These are phyloP conservation scores for Epichloe sylvatica DNA, from an alignment of 2,329 filamentous ascomycete species.

Conservation along the genomic window DNA sequence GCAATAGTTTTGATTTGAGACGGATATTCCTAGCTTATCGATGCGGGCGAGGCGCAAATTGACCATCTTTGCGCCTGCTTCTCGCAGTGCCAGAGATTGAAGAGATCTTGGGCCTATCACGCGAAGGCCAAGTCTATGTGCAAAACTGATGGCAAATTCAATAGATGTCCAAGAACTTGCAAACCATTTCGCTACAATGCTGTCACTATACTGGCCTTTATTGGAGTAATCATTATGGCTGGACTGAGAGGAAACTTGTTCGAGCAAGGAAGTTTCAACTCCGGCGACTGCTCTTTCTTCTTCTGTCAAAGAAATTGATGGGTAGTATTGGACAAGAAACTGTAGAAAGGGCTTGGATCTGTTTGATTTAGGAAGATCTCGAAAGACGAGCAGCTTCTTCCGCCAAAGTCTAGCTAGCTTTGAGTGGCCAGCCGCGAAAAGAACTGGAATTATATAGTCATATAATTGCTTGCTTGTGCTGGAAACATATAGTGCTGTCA, in stretches of 20 bases:
- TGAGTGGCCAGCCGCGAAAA: conserved; percentile 34
- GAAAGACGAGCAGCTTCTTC: conserved; percentile 22
- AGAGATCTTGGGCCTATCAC: conserved; percentile 63
- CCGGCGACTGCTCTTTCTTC: conserved; percentile 21
- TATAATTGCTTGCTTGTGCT: conserved; percentile 32
- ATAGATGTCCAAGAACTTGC: conserved; percentile 58
- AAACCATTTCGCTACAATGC: conserved; percentile 69
- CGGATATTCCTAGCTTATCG: conserved; percentile 44
- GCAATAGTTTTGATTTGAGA: conserved; percentile 50
- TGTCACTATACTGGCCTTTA: conserved; percentile 16
- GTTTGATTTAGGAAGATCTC: conserved; percentile 28
- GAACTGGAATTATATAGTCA: conserved; percentile 35
- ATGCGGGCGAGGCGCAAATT: conserved; percentile 46
- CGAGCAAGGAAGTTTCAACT: neutral
- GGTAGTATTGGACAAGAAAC: conserved; percentile 33
- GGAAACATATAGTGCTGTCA: conserved; percentile 32
- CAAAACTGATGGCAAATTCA: conserved; percentile 55
- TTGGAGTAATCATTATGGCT: neutral
- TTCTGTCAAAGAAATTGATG: conserved; percentile 21
- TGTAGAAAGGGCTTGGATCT: conserved; percentile 33
- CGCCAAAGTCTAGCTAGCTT: conserved; percentile 35
- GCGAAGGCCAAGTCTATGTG: conserved; percentile 56
- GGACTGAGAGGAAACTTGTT: neutral
- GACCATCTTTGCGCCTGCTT: conserved; percentile 42
- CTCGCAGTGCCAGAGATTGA: conserved; percentile 60